Evolutionary conservation across 176 grass and related monocot genomes (phyloP).

Genomic region (Phragmites australis): DNA sequence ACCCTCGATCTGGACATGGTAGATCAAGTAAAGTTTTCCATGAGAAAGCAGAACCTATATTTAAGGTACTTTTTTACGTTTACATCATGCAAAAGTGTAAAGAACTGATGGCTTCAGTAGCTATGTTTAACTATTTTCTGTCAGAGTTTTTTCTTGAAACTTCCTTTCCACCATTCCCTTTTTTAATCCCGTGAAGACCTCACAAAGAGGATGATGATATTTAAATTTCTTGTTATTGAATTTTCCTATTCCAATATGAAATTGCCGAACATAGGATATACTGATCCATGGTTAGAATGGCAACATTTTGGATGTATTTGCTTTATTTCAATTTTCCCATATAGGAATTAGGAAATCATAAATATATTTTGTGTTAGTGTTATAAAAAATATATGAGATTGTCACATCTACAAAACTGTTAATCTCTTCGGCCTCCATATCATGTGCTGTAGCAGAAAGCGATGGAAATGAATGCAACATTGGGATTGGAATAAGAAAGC

Average conservation of each 20-base stretch:
- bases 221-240: neutral
- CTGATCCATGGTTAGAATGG: neutral
- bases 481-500: neutral
- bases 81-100: constrained; percentile 1
- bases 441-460: neutral
- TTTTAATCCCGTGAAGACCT: neutral
- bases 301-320: neutral
- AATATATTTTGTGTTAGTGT: constrained; percentile 1
- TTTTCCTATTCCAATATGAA: neutral
- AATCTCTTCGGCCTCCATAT: neutral
- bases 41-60: constrained; percentile 93
- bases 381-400: neutral
- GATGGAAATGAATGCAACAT: neutral
- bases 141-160: constrained; percentile 6
- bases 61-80: constrained; percentile 67
- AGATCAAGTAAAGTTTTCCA: constrained; percentile 93
- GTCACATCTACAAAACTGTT: neutral
- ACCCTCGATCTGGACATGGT: constrained; percentile 93
- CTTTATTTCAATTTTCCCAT: neutral
- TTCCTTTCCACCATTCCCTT: constrained; percentile 3
- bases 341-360: neutral
- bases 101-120: neutral
- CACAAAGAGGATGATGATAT: neutral
- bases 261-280: neutral
- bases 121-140: constrained; percentile 18